Base-by-base conservation (phyloP, 805 yeast genomes). In the Candida easanensis region DNA sequence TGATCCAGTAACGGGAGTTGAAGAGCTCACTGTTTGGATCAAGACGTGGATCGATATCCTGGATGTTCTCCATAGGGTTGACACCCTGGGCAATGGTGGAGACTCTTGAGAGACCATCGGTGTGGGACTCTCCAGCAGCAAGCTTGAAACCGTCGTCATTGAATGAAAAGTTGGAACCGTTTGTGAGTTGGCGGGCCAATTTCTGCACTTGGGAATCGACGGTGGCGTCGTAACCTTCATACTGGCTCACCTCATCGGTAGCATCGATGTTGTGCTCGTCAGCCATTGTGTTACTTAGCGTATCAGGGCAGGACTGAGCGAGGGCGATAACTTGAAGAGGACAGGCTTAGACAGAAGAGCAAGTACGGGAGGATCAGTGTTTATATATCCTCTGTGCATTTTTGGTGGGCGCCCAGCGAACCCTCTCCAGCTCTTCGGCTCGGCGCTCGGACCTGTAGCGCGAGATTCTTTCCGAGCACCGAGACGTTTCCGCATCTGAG, bases 21-120 rank as follows among this genome's bases (percentile, higher is more conserved):
- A 84, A 84, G 23, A 73, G 57, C 2, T 72, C 77, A 36, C 73
- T 65, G 44, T 73, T 66, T 9, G 91, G 91, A 54, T 84, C 79
- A 49, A 84, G 67, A 30, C 63, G 56, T 3, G 75, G 73, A 48
- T 74, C 78, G 11, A 54, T 37, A 17, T 45, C 52, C n/a, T 39
- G 45, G 3, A 56, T 51, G n/a, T 46, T 51, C 11, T 46, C 46
- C 43, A 60, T 68, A 4, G 76, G 71, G 35, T 53, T 51, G 1
- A 66, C 57, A 44, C 76, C 76, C 4, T 73, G 74, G 13, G 69
- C 60, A 6, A 51, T 44, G 6, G 58, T 50, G 20, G 57, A 51
- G 13, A 39, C 47, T 39, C 52, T 51, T 13, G 58, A 53, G 6
- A 51, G 13, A 10, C 30, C 39, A 16, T 46, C 51, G 3, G 14